phyloP scores from a whole-genome alignment of 148 eudicot genomes.

The Bassia scoparia region DNA sequence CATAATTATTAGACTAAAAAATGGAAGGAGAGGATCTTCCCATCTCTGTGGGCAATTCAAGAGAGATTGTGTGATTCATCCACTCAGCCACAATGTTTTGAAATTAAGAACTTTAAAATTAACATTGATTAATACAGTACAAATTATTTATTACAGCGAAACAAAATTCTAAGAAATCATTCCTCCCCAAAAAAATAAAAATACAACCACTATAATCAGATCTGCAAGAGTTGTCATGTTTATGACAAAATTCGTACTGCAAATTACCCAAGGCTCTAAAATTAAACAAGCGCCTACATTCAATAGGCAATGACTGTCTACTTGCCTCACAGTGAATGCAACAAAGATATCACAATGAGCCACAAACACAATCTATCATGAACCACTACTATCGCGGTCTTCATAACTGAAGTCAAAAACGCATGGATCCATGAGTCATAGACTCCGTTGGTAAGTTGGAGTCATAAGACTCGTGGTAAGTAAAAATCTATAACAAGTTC shows the following conservation, averaged over 20 bases:
- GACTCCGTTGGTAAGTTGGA: neutral
- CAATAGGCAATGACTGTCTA: neutral
- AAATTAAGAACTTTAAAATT: no score
- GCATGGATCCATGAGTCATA: neutral
- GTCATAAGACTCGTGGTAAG: no score
- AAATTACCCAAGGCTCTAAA: neutral
- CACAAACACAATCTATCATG: neutral
- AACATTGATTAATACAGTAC: no score
- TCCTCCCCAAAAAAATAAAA: no score
- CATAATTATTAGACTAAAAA: neutral
- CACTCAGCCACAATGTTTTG: no score
- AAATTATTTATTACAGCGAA: no score
- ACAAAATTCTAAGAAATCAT: no score
- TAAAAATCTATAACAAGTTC: neutral
- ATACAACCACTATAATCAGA: neutral
- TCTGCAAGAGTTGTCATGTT: neutral
- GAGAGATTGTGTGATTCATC: no score
- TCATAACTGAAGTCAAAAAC: neutral
- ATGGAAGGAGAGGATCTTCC: neutral
- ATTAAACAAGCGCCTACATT: neutral
- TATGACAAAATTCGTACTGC: neutral
- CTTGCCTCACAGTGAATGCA: neutral
- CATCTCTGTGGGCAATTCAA: neutral
- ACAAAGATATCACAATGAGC: neutral
- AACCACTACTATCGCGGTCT: neutral